Conservation (phyloP, 1,284 basidiomycete species). For the Porodaedalea pini region DNA sequence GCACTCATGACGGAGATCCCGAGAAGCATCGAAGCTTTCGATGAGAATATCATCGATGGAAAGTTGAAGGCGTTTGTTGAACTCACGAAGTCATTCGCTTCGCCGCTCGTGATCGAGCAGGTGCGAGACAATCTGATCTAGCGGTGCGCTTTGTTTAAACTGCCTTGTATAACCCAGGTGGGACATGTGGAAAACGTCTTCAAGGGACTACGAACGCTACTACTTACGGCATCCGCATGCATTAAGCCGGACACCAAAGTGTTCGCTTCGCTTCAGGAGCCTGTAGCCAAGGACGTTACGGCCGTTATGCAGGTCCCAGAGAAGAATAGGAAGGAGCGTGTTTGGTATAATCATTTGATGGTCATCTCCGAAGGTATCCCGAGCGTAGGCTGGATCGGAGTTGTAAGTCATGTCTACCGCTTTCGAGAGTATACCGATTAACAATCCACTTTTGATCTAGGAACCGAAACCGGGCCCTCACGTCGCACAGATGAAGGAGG, state of each 20-base stretch:
- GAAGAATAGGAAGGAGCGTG: constrained; percentile 75
- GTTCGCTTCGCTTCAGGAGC: constrained; percentile 62
- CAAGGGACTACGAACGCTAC: constrained; percentile 61
- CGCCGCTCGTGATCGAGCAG: constrained; percentile 68
- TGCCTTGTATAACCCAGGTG: constrained; percentile 46
- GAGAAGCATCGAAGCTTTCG: constrained; percentile 68
- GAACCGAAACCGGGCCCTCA: constrained; percentile 81
- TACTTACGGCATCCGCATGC: constrained; percentile 70
- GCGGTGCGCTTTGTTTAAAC: neutral
- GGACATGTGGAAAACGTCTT: constrained; percentile 68
- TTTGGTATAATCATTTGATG: constrained; percentile 81
- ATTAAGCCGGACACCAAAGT: constrained; percentile 72
- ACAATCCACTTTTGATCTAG: constrained; percentile 36
- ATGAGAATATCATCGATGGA: constrained; percentile 68
- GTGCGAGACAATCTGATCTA: constrained; percentile 42
- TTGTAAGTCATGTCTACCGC: constrained; percentile 47
- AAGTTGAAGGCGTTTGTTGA: constrained; percentile 73
- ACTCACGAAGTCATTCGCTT: constrained; percentile 73
- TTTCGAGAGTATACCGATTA: neutral
- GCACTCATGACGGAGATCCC: constrained; percentile 45
- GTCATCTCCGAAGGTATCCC: constrained; percentile 81
- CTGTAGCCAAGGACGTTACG: constrained; percentile 73
- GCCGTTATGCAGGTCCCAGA: constrained; percentile 81
- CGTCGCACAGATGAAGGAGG: constrained; percentile 85
- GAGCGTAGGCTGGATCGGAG: constrained; percentile 89